phyloP scores from a whole-genome alignment of 2,329 filamentous ascomycete genomes.

The Penicillium sp. region DNA sequence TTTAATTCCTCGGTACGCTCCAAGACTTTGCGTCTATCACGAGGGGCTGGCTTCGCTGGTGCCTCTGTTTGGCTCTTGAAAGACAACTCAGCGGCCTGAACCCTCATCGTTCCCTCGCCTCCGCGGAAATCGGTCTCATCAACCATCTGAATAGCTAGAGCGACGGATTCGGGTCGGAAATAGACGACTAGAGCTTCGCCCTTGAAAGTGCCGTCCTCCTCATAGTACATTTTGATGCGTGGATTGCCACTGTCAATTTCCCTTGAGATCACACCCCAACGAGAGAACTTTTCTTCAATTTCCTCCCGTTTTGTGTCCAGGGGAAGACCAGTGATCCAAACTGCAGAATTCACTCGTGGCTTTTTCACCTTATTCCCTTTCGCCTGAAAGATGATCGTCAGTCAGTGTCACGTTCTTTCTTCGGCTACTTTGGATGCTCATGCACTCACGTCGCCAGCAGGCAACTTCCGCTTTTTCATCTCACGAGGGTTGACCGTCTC shows the following conservation, averaged over 20 bases:
- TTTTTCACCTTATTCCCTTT: conserved; percentile 47
- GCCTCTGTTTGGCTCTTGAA: conserved; percentile 86
- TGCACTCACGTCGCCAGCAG: conserved; percentile 53
- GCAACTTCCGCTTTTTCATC: conserved; percentile 59
- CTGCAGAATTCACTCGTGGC: conserved; percentile 74
- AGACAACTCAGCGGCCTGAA: conserved; percentile 82
- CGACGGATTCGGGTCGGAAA: conserved; percentile 92
- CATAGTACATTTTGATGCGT: conserved; percentile 89
- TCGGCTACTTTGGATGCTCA: conserved; percentile 3
- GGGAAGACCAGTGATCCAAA: conserved; percentile 90
- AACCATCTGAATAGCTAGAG: conserved; percentile 61
- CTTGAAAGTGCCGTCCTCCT: conserved; percentile 83
- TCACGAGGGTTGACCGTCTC: conserved; percentile 50
- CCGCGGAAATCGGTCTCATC: conserved; percentile 71
- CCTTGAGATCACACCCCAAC: conserved; percentile 89
- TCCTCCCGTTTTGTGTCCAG: conserved; percentile 77
- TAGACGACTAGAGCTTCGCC: conserved; percentile 92
- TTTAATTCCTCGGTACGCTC: conserved; percentile 88
- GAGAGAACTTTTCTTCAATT: conserved; percentile 81
- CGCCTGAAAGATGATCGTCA: conserved; percentile 23
- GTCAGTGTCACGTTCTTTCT: not conserved
- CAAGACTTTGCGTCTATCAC: conserved; percentile 87
- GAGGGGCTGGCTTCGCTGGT: conserved; percentile 56
- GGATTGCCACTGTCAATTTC: conserved; percentile 86
- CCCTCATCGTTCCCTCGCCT: conserved; percentile 70